Evolutionary conservation across 768 basidiomycete genomes (phyloP), one percentile per base, ranked within the genome.

Genomic region (Russula vinacea): DNA sequence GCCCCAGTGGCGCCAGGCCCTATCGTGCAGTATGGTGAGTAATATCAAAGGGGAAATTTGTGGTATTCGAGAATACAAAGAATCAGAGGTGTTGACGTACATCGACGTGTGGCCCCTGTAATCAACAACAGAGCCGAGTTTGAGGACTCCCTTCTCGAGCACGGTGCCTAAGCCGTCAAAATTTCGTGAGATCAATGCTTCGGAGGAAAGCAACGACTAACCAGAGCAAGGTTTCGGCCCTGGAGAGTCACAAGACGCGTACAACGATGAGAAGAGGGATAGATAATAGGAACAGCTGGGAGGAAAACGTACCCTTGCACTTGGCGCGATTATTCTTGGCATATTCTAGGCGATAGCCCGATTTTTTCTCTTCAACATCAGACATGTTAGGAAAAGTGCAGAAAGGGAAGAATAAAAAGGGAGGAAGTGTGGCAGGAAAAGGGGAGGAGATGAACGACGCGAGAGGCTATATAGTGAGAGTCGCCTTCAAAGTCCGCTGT

Each of bases 1-100:
- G 22, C 93, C 93, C 92, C 92, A 96, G 71, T 96, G 94, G 67
- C 92, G 85, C 91, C 91, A 96, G 39, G 80, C 74, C 71, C 90
- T 92, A 53, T 32, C 56, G n/a, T 39, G 51, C 32, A 53, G 32
- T 35, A 19, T 47, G 10, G 35, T 54, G 22, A 44, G 49, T 5
- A 8, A 17, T 29, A 17, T 7, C 29, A 51, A 16, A 47, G 24
- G 0, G 29, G 37, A 47, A n/a, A 22, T 54, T 9, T 1, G n/a
- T 24, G 16, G 22, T 39, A 16, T 14, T 19, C 6, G 17, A 13
- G 3, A 61, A 42, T 1, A 11, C 6, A 35, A 62, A 33, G 14
- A 17, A 42, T 52, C 53, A 35, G 17, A 7, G 3, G n/a, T n/a
- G 22, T 58, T 55, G 40, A 42, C 79, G 69, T 73, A 90, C 90